phyloP scores from a whole-genome alignment of 768 basidiomycete genomes.

The Mycena olivaceomarginata region DNA sequence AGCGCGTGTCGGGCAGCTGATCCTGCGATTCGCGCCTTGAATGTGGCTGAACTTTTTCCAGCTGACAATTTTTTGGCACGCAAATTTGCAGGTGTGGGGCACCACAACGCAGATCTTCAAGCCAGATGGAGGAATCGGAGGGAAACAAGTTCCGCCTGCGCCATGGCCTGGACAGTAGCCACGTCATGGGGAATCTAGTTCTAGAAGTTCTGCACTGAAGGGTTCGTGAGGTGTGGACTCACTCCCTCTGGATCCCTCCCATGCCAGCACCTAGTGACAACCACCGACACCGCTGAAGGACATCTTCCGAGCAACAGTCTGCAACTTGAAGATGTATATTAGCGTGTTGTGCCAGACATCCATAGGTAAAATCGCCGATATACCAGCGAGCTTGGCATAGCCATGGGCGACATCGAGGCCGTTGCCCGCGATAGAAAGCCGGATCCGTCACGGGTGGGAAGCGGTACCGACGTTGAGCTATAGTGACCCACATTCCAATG shows the following conservation, averaged over 20 bases:
- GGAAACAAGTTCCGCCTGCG: conserved; percentile 1
- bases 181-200: background rate
- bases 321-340: background rate
- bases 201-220: conserved; percentile 7
- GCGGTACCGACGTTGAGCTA: background rate
- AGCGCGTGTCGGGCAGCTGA: background rate
- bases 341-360: background rate
- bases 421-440: conserved; percentile 12
- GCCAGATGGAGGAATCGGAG: background rate
- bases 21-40: background rate
- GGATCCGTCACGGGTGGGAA: conserved; percentile 18
- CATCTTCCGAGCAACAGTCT: background rate
- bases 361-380: too few species aligned
- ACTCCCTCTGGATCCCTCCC: background rate
- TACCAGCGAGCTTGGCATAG: too few species aligned
- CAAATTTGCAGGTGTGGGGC: too few species aligned
- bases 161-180: background rate
- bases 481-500: conserved; percentile 6
- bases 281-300: background rate
- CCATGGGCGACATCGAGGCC: too few species aligned
- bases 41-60: background rate
- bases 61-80: background rate
- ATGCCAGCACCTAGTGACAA: too few species aligned
- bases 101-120: background rate
- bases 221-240: background rate